Percentiles rank a stretch among this genome's conserved stretches.
Conservation (phyloP, 2,329 filamentous ascomycete species). For the Corinectria fuckeliana region DNA sequence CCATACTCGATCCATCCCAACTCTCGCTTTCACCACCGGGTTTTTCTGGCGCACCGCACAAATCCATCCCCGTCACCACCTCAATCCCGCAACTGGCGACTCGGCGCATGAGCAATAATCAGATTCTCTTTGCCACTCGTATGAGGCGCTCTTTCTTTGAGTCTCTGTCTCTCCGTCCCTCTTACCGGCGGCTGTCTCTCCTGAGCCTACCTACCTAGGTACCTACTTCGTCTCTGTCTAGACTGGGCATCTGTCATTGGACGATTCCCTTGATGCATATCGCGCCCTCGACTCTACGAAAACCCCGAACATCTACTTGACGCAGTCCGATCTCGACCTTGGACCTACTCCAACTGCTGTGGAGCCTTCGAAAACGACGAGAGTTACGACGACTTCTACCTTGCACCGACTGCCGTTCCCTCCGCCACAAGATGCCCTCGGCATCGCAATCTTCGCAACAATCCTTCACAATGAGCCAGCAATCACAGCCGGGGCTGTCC, state of each 20-base stretch:
- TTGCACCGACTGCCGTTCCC: not conserved
- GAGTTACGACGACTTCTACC: not conserved
- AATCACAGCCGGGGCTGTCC: constrained; percentile 51
- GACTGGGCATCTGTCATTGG: constrained; percentile 13
- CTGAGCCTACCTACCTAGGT: too few species aligned
- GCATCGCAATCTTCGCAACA: constrained; percentile 62
- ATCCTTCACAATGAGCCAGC: constrained; percentile 64
- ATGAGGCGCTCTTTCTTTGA: constrained; percentile 21
- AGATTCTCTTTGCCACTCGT: constrained; percentile 23
- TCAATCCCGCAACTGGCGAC: constrained; percentile 16
- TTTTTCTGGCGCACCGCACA: constrained; percentile 36
- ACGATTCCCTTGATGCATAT: constrained; percentile 12
- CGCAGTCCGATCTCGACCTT: constrained; percentile 4
- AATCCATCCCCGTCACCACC: constrained; percentile 12
- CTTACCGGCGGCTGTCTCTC: constrained; percentile 1
- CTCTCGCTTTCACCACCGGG: constrained; percentile 34
- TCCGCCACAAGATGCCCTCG: constrained; percentile 43
- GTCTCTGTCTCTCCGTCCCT: not conserved
- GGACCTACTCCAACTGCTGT: not conserved
- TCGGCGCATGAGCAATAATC: constrained; percentile 33
- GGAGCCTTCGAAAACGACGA: not conserved
- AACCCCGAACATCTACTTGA: constrained; percentile 4
- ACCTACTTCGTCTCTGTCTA: too few species aligned
- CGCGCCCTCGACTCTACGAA: not conserved
- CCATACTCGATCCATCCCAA: constrained; percentile 38